Conservation (phyloP, 1,284 basidiomycete species). For the Prillingera fragicola region DNA sequence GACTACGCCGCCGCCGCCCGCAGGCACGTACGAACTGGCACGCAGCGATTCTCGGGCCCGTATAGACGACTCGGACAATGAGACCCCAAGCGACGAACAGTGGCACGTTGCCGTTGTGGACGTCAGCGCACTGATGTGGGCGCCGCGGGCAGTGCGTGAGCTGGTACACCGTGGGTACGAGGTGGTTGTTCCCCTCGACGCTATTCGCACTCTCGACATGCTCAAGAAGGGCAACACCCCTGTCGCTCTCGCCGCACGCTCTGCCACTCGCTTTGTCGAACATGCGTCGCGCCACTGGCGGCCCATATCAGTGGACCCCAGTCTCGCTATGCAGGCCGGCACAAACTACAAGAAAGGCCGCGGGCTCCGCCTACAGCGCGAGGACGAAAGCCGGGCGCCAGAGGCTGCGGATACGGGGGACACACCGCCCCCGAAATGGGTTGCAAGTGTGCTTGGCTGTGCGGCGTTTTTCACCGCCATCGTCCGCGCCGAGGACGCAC, state of each 20-base stretch:
- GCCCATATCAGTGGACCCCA: slow-evolving; percentile 26
- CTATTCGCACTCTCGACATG: slow-evolving; percentile 83
- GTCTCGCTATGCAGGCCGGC: slow-evolving; percentile 24
- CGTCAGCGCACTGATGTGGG: slow-evolving; percentile 79
- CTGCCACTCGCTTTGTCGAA: slow-evolving; percentile 46
- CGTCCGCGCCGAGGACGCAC: slow-evolving; percentile 13
- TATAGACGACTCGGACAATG: slow-evolving; percentile 10
- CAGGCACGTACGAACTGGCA: too few species aligned
- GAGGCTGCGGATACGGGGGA: slow-evolving; percentile 6
- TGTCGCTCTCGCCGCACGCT: slow-evolving; percentile 66
- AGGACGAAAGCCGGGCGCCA: slow-evolving; percentile 19
- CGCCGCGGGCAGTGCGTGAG: slow-evolving; percentile 69
- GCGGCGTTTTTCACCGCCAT: slow-evolving; percentile 33
- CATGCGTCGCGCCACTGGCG: slow-evolving; percentile 37
- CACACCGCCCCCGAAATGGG: slow-evolving; percentile 33
- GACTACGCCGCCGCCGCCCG: too few species aligned
- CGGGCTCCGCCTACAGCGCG: slow-evolving; percentile 34
- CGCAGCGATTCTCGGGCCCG: slow-evolving; percentile 4
- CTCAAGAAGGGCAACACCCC: slow-evolving; percentile 80
- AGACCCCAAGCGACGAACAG: slow-evolving; percentile 2
- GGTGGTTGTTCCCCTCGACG: slow-evolving; percentile 79
- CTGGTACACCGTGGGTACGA: slow-evolving; percentile 64
- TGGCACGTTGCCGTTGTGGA: slow-evolving; percentile 61
- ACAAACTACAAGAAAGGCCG: slow-evolving; percentile 35
- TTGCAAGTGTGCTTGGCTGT: slow-evolving; percentile 31